These are phyloP conservation scores for Aegilops longissima DNA, from an alignment of 176 grass and related monocot genomes.

Conservation along the genomic window DNA sequence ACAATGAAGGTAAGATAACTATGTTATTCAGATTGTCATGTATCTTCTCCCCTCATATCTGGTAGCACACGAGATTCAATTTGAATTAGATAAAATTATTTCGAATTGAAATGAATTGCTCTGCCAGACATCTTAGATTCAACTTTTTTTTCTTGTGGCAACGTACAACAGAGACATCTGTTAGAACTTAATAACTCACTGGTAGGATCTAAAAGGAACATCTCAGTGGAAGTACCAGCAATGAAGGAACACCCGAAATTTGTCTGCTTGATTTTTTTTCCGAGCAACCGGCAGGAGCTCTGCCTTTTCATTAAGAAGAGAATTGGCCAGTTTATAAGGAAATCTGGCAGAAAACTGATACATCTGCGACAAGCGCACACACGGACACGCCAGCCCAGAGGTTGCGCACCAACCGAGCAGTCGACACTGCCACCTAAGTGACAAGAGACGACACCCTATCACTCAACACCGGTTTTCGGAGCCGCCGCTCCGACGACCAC, in stretches of 20 bases:
- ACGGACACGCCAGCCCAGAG: too few relatives aligned
- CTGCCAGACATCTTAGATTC: too few relatives aligned
- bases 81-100: not conserved
- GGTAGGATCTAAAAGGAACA: not conserved
- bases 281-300: too few relatives aligned
- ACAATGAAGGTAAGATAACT: conserved; percentile 53
- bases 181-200: not conserved
- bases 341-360: too few relatives aligned
- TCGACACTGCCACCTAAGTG: too few relatives aligned
- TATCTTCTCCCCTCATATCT: conserved; percentile 6
- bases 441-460: too few relatives aligned
- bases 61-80: not conserved
- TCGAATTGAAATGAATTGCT: not conserved
- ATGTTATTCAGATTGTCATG: not conserved
- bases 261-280: not conserved
- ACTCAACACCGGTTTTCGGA: too few relatives aligned
- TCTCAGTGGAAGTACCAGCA: not conserved
- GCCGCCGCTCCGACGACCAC: too few relatives aligned
- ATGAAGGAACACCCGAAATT: not conserved
- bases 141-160: not conserved
- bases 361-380: too few relatives aligned
- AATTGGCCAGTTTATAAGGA: too few relatives aligned
- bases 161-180: not conserved
- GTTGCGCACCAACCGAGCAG: too few relatives aligned
- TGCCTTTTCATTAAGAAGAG: too few relatives aligned